phyloP scores from a whole-genome alignment of 179 eudicot species.

The Beta lomatogona region DNA sequence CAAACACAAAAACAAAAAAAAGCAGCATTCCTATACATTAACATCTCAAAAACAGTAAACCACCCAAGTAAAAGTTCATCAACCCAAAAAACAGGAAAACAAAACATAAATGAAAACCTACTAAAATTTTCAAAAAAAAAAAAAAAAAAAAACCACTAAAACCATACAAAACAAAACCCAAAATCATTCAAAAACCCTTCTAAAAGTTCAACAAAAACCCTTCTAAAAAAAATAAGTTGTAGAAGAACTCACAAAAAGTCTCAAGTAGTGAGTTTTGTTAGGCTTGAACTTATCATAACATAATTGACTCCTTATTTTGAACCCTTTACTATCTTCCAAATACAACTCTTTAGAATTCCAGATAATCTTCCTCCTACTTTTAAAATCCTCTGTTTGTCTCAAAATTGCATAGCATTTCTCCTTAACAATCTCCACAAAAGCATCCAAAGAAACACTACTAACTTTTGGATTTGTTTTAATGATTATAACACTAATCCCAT shows the following conservation, averaged over 20 bases:
- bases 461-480: constrained; percentile 21
- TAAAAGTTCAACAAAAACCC: not conserved
- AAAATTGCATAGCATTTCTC: constrained; percentile 23
- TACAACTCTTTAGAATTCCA: constrained; percentile 46
- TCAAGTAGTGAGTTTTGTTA: constrained; percentile 34
- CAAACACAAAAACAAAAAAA: no score
- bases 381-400: constrained; percentile 8
- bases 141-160: no score
- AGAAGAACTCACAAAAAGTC: constrained; percentile 44
- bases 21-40: no score
- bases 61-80: not conserved
- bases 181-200: not conserved
- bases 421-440: constrained; percentile 29
- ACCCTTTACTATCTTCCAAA: constrained; percentile 41
- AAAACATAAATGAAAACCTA: no score
- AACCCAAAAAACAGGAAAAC: no score
- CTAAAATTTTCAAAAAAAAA: not conserved
- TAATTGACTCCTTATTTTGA: constrained; percentile 14
- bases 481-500: constrained; percentile 31
- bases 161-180: no score
- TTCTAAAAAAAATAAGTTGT: not conserved
- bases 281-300: constrained; percentile 34
- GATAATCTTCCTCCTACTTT: constrained; percentile 28
- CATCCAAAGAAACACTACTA: constrained; percentile 28
- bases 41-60: not conserved